Conservation (phyloP, 75 land plant genomes). For the Pinus albicaulis region DNA sequence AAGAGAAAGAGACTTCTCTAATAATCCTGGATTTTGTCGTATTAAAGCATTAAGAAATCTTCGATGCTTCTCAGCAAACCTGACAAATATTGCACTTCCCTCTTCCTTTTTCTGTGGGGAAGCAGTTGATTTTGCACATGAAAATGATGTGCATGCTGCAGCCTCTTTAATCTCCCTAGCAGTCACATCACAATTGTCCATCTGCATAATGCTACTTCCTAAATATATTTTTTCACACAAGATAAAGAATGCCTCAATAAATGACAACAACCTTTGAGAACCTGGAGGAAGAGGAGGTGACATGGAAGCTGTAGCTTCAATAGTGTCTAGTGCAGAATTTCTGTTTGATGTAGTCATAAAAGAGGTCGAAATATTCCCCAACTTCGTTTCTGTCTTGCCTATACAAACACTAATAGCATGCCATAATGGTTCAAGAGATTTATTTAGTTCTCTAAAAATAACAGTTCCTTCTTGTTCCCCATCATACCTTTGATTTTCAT, state of each 20-base stretch:
- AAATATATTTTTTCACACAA: conserved; percentile 34
- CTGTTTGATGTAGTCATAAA: conserved; percentile 11
- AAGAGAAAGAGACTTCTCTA: conserved; percentile 43
- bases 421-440: conserved; percentile 33
- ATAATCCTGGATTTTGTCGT: conserved; percentile 41
- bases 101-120: conserved; percentile 9
- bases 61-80: conserved; percentile 51
- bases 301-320: conserved; percentile 18
- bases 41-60: conserved; percentile 43
- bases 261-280: conserved; percentile 39
- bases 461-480: conserved; percentile 15
- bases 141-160: conserved; percentile 14
- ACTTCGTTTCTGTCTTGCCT: conserved; percentile 31
- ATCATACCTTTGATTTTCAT: conserved; percentile 2
- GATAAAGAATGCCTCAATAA: conserved; percentile 48
- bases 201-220: conserved; percentile 23
- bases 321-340: conserved; percentile 13
- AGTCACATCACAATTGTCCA: conserved; percentile 26
- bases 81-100: conserved; percentile 22
- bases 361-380: conserved; percentile 14
- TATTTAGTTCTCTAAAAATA: conserved; percentile 25
- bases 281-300: conserved; percentile 41
- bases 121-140: not conserved
- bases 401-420: conserved; percentile 33
- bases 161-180: conserved; percentile 40